Conservation (phyloP, 192 early-diverging fungal genomes). For the Podochytrium sp. region DNA sequence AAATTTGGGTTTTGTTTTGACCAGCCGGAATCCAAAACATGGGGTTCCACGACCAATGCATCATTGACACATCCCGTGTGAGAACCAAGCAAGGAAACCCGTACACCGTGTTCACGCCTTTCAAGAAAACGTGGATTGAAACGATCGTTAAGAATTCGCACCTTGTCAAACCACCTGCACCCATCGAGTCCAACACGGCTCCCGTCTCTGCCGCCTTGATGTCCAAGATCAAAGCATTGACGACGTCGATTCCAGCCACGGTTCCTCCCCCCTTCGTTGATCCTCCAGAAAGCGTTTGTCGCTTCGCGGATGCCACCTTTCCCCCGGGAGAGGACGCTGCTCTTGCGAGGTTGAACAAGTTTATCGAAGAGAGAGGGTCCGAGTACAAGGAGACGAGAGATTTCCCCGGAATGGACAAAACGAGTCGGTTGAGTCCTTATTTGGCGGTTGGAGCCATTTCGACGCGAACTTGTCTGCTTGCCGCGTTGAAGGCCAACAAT, state of each 20-base stretch:
- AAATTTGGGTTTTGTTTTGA: too few species aligned
- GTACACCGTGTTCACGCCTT: constrained; percentile 56
- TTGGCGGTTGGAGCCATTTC: constrained; percentile 58
- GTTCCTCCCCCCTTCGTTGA: neutral
- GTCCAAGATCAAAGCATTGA: neutral
- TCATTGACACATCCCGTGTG: constrained; percentile 54
- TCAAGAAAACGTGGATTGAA: constrained; percentile 44
- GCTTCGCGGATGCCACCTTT: constrained; percentile 26
- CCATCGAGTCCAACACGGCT: neutral
- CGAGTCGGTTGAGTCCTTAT: constrained; percentile 50
- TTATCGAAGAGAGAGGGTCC: constrained; percentile 35
- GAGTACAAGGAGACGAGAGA: constrained; percentile 54
- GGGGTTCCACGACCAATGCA: constrained; percentile 59
- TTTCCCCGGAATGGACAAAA: constrained; percentile 35
- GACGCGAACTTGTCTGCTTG: constrained; percentile 53
- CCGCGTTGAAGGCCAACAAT: constrained; percentile 49
- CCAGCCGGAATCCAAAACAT: too few species aligned
- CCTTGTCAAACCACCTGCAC: neutral
- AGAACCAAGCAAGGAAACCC: constrained; percentile 50
- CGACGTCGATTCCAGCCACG: neutral
- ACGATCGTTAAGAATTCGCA: neutral
- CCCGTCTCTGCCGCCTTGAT: neutral
- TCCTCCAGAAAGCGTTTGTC: neutral
- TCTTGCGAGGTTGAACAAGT: constrained; percentile 39
- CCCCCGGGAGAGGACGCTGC: constrained; percentile 62